These are phyloP conservation scores for Ploettnerulaceae sp. DNA, from an alignment of 2,329 filamentous ascomycete genomes.

Conservation along the genomic window DNA sequence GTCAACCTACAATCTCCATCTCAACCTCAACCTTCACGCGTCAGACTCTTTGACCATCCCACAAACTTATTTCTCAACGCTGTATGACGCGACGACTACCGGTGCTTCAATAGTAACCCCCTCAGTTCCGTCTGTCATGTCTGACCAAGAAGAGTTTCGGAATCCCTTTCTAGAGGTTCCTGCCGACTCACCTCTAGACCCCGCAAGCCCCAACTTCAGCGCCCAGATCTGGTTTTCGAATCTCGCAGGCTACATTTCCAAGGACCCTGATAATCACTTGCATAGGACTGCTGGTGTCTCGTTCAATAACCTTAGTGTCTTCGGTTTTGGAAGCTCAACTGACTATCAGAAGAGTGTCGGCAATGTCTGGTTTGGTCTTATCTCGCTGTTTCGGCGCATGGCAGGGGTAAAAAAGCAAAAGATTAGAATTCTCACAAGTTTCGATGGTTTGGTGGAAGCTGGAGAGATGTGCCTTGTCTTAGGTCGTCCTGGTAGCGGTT, in stretches of 20 bases:
- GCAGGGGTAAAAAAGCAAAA: constrained; percentile 42
- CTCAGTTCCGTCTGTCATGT: neutral
- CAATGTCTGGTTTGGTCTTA: constrained; percentile 42
- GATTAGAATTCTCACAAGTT: constrained; percentile 49
- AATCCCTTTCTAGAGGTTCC: constrained; percentile 18
- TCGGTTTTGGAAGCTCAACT: constrained; percentile 25
- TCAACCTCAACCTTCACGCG: no score
- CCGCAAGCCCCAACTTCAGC: constrained; percentile 46
- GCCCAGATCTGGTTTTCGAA: constrained; percentile 44
- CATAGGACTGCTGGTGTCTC: constrained; percentile 21
- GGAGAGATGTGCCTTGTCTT: constrained; percentile 65
- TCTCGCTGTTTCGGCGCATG: constrained; percentile 41
- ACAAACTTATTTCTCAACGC: neutral
- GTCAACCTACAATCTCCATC: no score
- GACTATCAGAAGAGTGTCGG: constrained; percentile 30
- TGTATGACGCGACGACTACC: neutral
- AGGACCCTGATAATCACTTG: constrained; percentile 39
- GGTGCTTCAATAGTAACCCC: neutral
- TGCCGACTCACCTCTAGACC: constrained; percentile 39
- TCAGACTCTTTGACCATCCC: no score
- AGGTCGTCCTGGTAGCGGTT: constrained; percentile 56
- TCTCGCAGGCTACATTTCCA: constrained; percentile 30
- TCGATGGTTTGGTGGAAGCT: constrained; percentile 56
- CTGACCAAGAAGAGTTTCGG: constrained; percentile 1
- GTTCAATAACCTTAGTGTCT: constrained; percentile 23